phyloP scores from a whole-genome alignment of 495 filamentous ascomycete species.

The Aspergillus heteromorphus region DNA sequence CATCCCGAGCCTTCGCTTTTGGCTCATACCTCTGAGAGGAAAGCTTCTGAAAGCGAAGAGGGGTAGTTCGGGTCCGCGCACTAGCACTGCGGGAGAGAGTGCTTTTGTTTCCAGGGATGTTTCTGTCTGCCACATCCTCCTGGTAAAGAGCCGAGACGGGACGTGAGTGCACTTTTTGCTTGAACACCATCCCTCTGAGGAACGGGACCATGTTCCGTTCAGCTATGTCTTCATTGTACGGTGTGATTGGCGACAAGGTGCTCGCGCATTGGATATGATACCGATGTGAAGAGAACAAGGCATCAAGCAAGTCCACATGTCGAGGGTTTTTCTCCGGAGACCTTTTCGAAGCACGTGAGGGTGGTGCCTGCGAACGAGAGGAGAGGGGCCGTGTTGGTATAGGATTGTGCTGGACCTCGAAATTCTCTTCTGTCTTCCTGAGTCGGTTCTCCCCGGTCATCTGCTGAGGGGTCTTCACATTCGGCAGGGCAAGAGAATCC shows the following conservation, averaged over 20 bases:
- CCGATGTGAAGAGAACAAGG: conserved; percentile 28
- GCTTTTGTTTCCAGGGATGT: conserved; percentile 24
- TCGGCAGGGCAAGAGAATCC: background rate
- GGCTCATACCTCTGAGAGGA: background rate
- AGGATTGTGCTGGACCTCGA: conserved; percentile 35
- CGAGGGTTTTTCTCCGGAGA: conserved; percentile 15
- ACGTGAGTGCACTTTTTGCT: conserved; percentile 24
- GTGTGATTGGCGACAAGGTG: conserved; percentile 28
- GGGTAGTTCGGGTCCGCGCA: conserved; percentile 15
- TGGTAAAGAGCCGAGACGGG: conserved; percentile 33
- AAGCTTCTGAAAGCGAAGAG: conserved; percentile 16
- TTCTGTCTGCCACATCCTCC: conserved; percentile 43
- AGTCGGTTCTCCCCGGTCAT: conserved; percentile 29
- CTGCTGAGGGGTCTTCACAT: conserved; percentile 10
- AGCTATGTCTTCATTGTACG: conserved; percentile 45
- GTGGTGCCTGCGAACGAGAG: conserved; percentile 21
- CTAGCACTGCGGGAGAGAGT: conserved; percentile 21
- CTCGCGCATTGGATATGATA: conserved; percentile 18
- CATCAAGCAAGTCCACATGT: conserved; percentile 41
- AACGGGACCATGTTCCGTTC: conserved; percentile 44
- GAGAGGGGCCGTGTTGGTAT: conserved; percentile 26
- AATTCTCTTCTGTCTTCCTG: conserved; percentile 37
- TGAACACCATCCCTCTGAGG: conserved; percentile 23
- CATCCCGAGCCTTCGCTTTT: background rate
- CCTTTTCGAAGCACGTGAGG: conserved; percentile 16